Percentiles rank a stretch among this genome's conserved stretches.
phyloP scores from a whole-genome alignment of 371 early-diverging fungal species.

The Nematocida ironsii region DNA sequence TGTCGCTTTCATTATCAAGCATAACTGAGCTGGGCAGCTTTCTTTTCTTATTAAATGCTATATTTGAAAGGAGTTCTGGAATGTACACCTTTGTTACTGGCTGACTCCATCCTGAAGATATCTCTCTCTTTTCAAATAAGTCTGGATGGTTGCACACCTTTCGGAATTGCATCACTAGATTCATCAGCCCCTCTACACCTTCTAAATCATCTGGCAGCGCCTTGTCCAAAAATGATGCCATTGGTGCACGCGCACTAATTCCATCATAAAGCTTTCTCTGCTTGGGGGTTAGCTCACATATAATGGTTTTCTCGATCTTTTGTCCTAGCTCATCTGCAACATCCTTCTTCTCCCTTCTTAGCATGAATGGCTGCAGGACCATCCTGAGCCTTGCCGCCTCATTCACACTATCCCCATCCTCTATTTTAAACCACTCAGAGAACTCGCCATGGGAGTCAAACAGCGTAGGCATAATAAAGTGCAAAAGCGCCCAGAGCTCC shows the following conservation, averaged over 20 bases:
- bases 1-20: not conserved
- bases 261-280: constrained; percentile 72
- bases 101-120: constrained; percentile 53
- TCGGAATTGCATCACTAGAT: constrained; percentile 91
- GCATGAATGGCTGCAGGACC: constrained; percentile 95
- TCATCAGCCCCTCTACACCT: constrained; percentile 77
- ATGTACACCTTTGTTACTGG: constrained; percentile 16
- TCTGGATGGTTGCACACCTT: constrained; percentile 97
- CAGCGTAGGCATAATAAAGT: constrained; percentile 93
- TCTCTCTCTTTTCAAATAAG: constrained; percentile 83
- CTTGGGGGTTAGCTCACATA: constrained; percentile 78
- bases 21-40: not conserved
- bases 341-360: constrained; percentile 88
- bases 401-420: constrained; percentile 75
- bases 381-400: constrained; percentile 83
- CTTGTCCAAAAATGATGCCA: constrained; percentile 50
- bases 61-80: not conserved
- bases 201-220: constrained; percentile 58
- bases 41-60: not conserved
- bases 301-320: constrained; percentile 77
- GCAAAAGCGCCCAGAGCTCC: constrained; percentile 89
- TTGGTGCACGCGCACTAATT: constrained; percentile 59
- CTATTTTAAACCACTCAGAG: constrained; percentile 73
- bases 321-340: constrained; percentile 85
- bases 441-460: constrained; percentile 84